Percentiles rank a stretch among this genome's conserved stretches.
These are phyloP conservation scores for Diplodia corticola DNA, from an alignment of 2,329 filamentous ascomycete genomes.

Conservation along the genomic window DNA sequence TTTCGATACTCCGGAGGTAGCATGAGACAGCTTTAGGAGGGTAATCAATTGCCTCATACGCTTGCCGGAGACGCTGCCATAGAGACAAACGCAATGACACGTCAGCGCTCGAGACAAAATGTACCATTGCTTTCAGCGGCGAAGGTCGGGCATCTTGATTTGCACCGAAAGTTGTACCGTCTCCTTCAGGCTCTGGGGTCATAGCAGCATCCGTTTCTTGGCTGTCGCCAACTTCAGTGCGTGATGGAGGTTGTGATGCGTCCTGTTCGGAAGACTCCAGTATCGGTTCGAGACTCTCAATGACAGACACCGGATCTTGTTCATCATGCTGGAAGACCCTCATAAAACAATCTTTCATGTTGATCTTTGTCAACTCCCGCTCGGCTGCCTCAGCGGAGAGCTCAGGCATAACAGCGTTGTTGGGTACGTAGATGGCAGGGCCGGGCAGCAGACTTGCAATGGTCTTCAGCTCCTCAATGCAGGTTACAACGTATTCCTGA, in stretches of 20 bases:
- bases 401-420: conserved; percentile 86
- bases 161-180: not conserved
- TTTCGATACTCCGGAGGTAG: conserved; percentile 79
- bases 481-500: conserved; percentile 61
- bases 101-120: conserved; percentile 78
- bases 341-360: conserved; percentile 94
- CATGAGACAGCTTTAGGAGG: conserved; percentile 86
- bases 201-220: conserved; percentile 24
- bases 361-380: conserved; percentile 86
- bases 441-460: conserved; percentile 52
- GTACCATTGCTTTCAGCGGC: conserved; percentile 71
- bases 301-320: conserved; percentile 77
- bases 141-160: conserved; percentile 26
- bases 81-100: conserved; percentile 82
- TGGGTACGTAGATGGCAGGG: conserved; percentile 65
- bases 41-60: conserved; percentile 83
- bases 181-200: conserved; percentile 25
- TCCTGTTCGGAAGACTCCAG: conserved; percentile 63
- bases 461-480: conserved; percentile 62
- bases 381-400: conserved; percentile 82
- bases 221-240: conserved; percentile 22
- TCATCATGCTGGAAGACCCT: conserved; percentile 83
- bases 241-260: not conserved
- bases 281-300: conserved; percentile 90
- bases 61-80: conserved; percentile 87